Base-by-base conservation (phyloP, 2,329 filamentous ascomycete genomes). In the Sphaerostilbella broomeana region DNA sequence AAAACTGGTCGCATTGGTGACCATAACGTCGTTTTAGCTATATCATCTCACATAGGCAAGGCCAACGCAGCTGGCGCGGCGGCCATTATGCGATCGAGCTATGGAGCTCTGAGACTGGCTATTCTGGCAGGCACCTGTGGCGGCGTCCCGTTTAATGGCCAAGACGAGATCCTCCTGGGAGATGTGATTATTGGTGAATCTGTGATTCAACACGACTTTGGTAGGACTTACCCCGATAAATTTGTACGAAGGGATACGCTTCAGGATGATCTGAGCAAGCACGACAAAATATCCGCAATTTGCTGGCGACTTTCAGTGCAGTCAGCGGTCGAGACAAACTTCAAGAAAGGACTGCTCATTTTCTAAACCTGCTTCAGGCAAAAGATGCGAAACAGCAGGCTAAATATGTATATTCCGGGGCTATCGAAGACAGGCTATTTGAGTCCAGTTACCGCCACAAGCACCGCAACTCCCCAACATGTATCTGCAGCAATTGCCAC, bases 61-160 rank as follows among this genome's bases (percentile, higher is more conserved):
- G 43, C 24, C 9, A 53, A 19, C 16, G 53, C 60, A 0, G 52
- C 59, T 0, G 39, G 31, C 4, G 46, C 54, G 0, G 46, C 58
- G 0, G 42, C 53, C 1, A 51, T 44, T 15, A 41, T 68, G 12
- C 53, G 53, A 0, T 47, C 44, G 2, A 68, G 61, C 27, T 69
- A 59, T 27, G 34, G 42, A 0, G 38, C 41, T 2, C 40, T 70
- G 4, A 54, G 50, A 16, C 43, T 68, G 0, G 58, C 45, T 6
- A 20, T 36, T 7, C 16, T 36, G 4, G 34, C 24, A 3, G 65
- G 65, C 1, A 50, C 67, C 2, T 66, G 62, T 36, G 63, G 62
- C 5, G 62, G 55, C 12, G 48, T 57, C 4, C 61, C 63, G 3
- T 16, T 19, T 2, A 15, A 15, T 4, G 13, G 12, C 27, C 15